Evolutionary conservation across 495 filamentous ascomycete species (phyloP), one percentile per base, ranked within the genome.

Genomic region (Daldinia concentrica): DNA sequence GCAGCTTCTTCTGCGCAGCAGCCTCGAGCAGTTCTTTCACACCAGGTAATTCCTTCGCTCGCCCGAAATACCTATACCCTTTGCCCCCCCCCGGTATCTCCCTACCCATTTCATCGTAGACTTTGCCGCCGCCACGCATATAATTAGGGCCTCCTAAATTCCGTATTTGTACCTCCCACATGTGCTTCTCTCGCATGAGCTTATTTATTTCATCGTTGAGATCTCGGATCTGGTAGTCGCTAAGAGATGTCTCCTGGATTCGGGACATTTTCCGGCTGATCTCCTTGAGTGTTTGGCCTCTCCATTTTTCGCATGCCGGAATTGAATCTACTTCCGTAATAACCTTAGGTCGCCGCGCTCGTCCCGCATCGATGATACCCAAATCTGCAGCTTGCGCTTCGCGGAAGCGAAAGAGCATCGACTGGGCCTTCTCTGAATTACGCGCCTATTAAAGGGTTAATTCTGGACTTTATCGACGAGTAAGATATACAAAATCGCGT

Each of bases 121-220:
- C 89, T 66, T 91, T 87, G 32, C 89, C 93, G 11, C 91, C 92
- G 12, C 90, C 93, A n/a, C 95, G 86, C 94, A 96, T 98, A 79
- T 98, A 99, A 81, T 98, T 98, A 43, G 96, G 96, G 14, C 95
- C 95, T 51, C 96, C 96, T 34, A 98, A 79, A 72, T 94, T 93
- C 48, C 94, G 87, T 62, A 99, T 97, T 80, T 97, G 95, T 78
- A 93, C 88, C 82, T 99, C 95, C 95, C 95, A 99, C 86, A 95
- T 92, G 83, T 93, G 92, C 80, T 99, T 99, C 86, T 99, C 95
- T 58, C 93, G 90, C 92, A 99, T 97, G 56, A 96, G 87, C 81
- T 97, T 97, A 83, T 99, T 99, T 85, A 99, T 97, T 82, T 99
- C 96, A 80, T 99, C 95, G 81, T 99, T 99, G 72, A 99, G 85